phyloP scores from a whole-genome alignment of 208 protist genomes.

The Trichomonas vaginalis region DNA sequence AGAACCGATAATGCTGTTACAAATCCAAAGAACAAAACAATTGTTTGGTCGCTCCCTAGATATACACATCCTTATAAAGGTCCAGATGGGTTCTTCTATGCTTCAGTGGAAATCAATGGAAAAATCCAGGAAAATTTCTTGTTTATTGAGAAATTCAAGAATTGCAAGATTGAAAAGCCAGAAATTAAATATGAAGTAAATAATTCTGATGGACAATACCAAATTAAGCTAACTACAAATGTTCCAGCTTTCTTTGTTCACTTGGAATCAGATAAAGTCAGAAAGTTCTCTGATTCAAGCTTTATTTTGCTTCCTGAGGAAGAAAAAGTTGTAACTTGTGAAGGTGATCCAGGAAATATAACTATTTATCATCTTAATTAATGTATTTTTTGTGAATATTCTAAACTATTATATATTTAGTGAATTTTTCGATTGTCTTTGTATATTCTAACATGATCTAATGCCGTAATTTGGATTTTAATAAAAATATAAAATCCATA shows the following conservation, averaged over 20 bases:
- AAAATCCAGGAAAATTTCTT: neutral
- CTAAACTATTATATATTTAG: no score
- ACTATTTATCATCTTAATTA: neutral
- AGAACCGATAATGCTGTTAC: no score
- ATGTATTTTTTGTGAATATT: no score
- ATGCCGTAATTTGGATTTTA: no score
- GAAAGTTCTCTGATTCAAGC: neutral
- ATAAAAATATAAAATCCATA: no score
- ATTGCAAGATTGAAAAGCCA: neutral
- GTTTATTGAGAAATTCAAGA: neutral
- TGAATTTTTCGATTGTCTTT: no score
- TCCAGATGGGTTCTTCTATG: neutral
- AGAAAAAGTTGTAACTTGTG: neutral
- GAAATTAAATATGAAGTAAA: neutral
- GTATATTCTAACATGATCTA: no score
- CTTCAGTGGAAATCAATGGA: no score
- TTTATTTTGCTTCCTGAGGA: neutral
- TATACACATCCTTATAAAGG: no score
- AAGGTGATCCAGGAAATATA: neutral
- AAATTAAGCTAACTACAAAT: neutral
- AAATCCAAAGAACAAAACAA: neutral
- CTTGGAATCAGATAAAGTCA: neutral
- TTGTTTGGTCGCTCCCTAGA: neutral
- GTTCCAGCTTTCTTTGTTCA: slow-evolving; percentile 5
- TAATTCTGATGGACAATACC: neutral